Base-by-base conservation (phyloP, 495 filamentous ascomycete species). In the Hyaloscypha finlandica region DNA sequence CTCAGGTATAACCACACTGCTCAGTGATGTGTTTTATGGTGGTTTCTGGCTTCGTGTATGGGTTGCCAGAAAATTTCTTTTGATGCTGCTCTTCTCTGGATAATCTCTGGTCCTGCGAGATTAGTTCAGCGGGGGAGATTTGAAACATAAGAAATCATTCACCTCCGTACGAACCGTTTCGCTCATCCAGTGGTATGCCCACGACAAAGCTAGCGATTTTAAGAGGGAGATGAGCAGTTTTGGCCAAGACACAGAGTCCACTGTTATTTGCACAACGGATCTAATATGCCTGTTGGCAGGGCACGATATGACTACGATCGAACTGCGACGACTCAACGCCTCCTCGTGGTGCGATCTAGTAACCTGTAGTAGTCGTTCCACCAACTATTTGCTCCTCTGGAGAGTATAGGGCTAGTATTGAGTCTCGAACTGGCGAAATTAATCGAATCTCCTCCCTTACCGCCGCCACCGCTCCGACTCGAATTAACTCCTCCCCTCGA, bases 21-120 rank as follows among this genome's bases (percentile, higher is more conserved):
- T 65, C 6, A 69, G 48, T 31, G 19, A 51, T 6, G 29, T 54
- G 3, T 65, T 69, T 42, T 12, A 14, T 14, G 67, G 67, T 8
- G 67, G 63, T 0, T 65, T 65, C 22, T 8, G 67, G 63, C 6
- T 65, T 65, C 22, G 4, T 65, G 19, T 60, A 22, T 20, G 67
- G 67, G 5, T 29, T 69, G 9, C 67, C 67, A 1, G 20, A 22
- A 30, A n/a, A 32, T 4, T 64, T 61, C 19, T 69, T 69, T 65
- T 11, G 67, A 65, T 22, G 8, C 39, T 3, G 67, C 51, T 11
- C 22, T 25, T 8, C 22, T n/a, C 16, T 53, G 51, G 51, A 3
- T n/a, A n/a, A n/a, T 25, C 25, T 25, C 25, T 25, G 25, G 25
- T 25, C 25, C 25, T 25, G 25, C 25, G 25, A 25, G 25, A 25